Conservation (phyloP, 371 early-diverging fungal genomes). For the Apophysomyces variabilis region DNA sequence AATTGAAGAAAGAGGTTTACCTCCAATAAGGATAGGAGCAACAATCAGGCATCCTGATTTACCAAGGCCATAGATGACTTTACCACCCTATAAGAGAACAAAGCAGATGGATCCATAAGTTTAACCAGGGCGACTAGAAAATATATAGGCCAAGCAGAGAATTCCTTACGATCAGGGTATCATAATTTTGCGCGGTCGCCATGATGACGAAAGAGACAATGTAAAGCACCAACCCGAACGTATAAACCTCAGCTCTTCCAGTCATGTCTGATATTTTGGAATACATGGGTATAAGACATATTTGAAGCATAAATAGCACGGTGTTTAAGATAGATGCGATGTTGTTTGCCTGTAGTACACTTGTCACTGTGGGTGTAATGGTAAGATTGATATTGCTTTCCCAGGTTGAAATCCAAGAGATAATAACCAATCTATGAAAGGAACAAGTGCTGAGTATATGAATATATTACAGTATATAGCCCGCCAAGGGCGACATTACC, state of each 20-base stretch:
- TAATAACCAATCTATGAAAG: slow-evolving; percentile 23
- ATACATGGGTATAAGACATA: slow-evolving; percentile 32
- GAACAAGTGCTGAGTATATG: neutral
- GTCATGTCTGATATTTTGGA: slow-evolving; percentile 37
- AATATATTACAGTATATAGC: neutral
- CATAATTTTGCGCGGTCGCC: slow-evolving; percentile 27
- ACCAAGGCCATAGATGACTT: slow-evolving; percentile 42
- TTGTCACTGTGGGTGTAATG: slow-evolving; percentile 13
- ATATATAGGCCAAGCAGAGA: neutral
- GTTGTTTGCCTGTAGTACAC: slow-evolving; percentile 19
- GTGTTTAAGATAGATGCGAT: slow-evolving; percentile 18
- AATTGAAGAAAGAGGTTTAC: slow-evolving; percentile 16
- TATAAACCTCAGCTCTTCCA: slow-evolving; percentile 28
- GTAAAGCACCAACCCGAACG: slow-evolving; percentile 21
- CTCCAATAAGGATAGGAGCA: slow-evolving; percentile 44
- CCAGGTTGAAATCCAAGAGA: slow-evolving; percentile 28
- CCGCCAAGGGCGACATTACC: slow-evolving; percentile 15
- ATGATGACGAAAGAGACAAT: slow-evolving; percentile 22
- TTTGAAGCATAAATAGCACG: slow-evolving; percentile 22
- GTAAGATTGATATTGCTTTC: slow-evolving; percentile 17
- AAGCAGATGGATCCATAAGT: neutral
- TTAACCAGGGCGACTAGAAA: no score
- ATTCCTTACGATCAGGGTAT: slow-evolving; percentile 25
- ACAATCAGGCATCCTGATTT: slow-evolving; percentile 36
- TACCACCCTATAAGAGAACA: slow-evolving; percentile 24